Conservation (phyloP, 2,329 filamentous ascomycete genomes). For the Pestalotiopsis fici region DNA sequence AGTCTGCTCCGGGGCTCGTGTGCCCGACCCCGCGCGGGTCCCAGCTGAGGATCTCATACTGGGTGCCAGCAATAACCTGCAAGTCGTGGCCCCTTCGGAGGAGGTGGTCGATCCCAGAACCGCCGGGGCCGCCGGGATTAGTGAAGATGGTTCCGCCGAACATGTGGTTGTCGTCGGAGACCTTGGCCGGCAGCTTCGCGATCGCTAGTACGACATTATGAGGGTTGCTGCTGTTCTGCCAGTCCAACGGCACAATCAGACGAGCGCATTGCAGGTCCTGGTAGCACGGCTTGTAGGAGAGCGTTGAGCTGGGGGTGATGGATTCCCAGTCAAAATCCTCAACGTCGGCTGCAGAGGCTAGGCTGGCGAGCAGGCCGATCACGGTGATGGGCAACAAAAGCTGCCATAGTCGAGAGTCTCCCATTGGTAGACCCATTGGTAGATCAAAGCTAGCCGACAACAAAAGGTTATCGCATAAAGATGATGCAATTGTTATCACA, state of each 20-base stretch:
- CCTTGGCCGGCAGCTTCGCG: slow-evolving; percentile 39
- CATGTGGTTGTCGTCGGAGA: slow-evolving; percentile 34
- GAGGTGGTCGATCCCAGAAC: slow-evolving; percentile 35
- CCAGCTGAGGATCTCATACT: slow-evolving; percentile 44
- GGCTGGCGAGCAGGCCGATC: background rate
- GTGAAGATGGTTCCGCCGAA: slow-evolving; percentile 44
- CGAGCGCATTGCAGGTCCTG: slow-evolving; percentile 38
- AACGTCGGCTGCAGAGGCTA: background rate
- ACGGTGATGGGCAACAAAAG: background rate
- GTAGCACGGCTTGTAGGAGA: slow-evolving; percentile 43
- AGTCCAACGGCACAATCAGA: slow-evolving; percentile 45
- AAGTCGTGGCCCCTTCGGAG: slow-evolving; percentile 26
- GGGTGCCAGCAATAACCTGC: slow-evolving; percentile 19
- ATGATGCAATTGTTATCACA: too few species aligned
- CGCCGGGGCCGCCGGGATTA: slow-evolving; percentile 48
- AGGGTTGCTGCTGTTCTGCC: slow-evolving; percentile 27
- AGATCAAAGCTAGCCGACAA: background rate
- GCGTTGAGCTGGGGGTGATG: slow-evolving; percentile 32
- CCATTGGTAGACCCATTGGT: too few species aligned
- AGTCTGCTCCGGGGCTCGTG: slow-evolving; percentile 38
- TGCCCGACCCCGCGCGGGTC: slow-evolving; percentile 43
- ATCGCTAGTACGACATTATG: slow-evolving; percentile 40
- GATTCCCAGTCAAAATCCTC: slow-evolving; percentile 35
- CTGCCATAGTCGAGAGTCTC: background rate
- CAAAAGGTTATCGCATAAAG: too few species aligned